Conservation (phyloP, 768 basidiomycete species). For the Psilocybe cubensis region DNA sequence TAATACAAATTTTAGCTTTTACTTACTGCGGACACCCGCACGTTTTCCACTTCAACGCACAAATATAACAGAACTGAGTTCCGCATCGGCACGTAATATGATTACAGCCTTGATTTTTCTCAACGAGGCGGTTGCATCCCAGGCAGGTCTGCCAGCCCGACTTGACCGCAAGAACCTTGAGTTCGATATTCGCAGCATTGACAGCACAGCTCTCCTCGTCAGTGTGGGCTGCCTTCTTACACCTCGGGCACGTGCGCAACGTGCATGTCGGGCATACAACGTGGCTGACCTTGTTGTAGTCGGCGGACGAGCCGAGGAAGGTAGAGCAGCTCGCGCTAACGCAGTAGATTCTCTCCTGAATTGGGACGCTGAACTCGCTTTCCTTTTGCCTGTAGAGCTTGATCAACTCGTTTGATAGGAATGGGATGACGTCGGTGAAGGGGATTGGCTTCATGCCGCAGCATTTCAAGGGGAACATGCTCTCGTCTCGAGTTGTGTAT, state of each 20-base stretch:
- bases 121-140: conserved; percentile 56
- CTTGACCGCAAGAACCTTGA: conserved; percentile 47
- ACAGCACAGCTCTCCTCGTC: conserved; percentile 40
- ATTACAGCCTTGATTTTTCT: conserved; percentile 59
- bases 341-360: conserved; percentile 52
- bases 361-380: conserved; percentile 47
- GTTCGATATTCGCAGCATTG: conserved; percentile 42
- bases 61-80: conserved; percentile 67
- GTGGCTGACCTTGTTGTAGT: conserved; percentile 10
- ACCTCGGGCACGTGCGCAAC: conserved; percentile 44
- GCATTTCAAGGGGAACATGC: conserved; percentile 55
- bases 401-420: conserved; percentile 27
- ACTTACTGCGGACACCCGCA: conserved; percentile 70
- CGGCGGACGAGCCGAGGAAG: conserved; percentile 49
- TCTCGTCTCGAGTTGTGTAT: conserved; percentile 49
- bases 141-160: conserved; percentile 69
- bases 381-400: conserved; percentile 43
- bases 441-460: conserved; percentile 42
- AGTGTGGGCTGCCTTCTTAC: conserved; percentile 55
- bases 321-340: conserved; percentile 51
- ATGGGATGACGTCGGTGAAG: background rate
- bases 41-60: conserved; percentile 62
- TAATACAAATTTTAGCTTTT: no score
- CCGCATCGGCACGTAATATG: conserved; percentile 68
- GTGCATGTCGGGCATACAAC: conserved; percentile 46